Evolutionary conservation across 2,329 filamentous ascomycete species (phyloP).

Genomic region (Phialophora expanda): DNA sequence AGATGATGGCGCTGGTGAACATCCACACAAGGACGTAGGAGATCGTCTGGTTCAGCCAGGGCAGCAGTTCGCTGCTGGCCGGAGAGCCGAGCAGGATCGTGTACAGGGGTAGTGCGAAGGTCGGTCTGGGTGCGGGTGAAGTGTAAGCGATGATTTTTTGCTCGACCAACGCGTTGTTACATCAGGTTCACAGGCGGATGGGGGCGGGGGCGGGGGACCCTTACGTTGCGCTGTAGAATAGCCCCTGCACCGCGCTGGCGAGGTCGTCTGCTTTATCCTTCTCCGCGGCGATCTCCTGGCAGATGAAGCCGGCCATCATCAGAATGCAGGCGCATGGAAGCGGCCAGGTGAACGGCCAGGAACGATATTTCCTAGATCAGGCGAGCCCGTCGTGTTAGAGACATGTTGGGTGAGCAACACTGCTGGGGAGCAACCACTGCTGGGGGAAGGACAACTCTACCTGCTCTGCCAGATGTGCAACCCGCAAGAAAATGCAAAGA

Average conservation of each 20-base stretch:
- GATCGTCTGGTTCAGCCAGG: constrained; percentile 5
- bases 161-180: too few relatives aligned
- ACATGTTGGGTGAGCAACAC: not conserved
- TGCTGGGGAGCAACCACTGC: not conserved
- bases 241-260: constrained; percentile 27
- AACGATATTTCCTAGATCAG: constrained; percentile 23
- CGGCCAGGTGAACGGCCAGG: constrained; percentile 27
- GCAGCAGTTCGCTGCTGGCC: not conserved
- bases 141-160: not conserved
- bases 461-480: constrained; percentile 33
- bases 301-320: constrained; percentile 33
- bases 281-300: constrained; percentile 28
- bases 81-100: constrained; percentile 15
- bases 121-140: constrained; percentile 8
- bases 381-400: not conserved
- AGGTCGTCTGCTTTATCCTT: constrained; percentile 17
- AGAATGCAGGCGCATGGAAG: constrained; percentile 30
- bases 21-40: constrained; percentile 13
- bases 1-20: constrained; percentile 26
- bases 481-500: constrained; percentile 26
- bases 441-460: not conserved
- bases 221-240: constrained; percentile 32
- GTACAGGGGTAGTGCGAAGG: constrained; percentile 26
- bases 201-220: too few relatives aligned
- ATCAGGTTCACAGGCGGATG: too few relatives aligned